Evolutionary conservation across 1,284 basidiomycete species (phyloP), one percentile per base, ranked within the genome.

Genomic region (Leccinum subfulvum): DNA sequence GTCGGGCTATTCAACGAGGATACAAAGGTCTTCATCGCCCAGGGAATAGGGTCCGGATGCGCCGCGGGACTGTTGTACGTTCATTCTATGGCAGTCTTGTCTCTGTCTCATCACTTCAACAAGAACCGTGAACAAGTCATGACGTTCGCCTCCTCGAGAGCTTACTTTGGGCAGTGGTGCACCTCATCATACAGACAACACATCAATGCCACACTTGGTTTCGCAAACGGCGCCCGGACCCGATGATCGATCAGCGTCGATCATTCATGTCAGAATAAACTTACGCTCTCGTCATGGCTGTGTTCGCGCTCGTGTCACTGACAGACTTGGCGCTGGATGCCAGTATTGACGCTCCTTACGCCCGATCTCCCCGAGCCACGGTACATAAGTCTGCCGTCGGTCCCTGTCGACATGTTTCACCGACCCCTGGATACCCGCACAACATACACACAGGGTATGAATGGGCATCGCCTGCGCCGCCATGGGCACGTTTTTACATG

Each of bases 1-100:
- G 41, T 16, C 37, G 41, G 16, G 41, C 41, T 41, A n/a, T n/a
- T 10, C n/a, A 41, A n/a, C 4, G n/a, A 16, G 10, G 28, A 5
- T n/a, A 2, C 3, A 44, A 39, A 79, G 74, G 62, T 78, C 41
- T 74, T 80, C 56, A 71, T 80, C 37, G 37, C 37, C 9, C 77
- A 79, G 59, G 77, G 76, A 44, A 74, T 39, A 39, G 37, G 67
- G 0, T 66, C 68, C 11, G 79, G 78, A 26, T 67, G 75, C 35
- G 76, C 73, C 13, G 59, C 61, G 2, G 77, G 78, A 3, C 56
- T 74, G 23, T n/a, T 74, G 13, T 78, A 75, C 37, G 37, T 39
- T 0, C 37, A 16, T 39, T 14, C 14, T 37, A 37, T 37, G 37
- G 14, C 37, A 37, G 37, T 37, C 37, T 39, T 39, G 14, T 39